These are phyloP conservation scores for Tolypocladium cylindrosporum DNA, from an alignment of 2,329 filamentous ascomycete genomes.

Conservation along the genomic window DNA sequence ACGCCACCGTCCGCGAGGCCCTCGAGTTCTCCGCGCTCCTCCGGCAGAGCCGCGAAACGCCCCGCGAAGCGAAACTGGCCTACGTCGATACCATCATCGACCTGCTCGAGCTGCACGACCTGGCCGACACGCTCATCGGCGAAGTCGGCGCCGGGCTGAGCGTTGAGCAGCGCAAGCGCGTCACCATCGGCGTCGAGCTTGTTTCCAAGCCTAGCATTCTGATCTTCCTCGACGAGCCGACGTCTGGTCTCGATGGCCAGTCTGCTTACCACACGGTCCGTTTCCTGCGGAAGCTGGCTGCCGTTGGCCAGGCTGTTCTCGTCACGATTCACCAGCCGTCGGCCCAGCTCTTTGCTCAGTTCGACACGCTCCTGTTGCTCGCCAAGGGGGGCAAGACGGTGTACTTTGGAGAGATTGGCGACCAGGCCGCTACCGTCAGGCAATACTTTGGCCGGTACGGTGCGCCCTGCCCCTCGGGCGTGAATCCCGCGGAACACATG, in stretches of 20 bases:
- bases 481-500: slow-evolving; percentile 71
- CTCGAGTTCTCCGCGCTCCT: slow-evolving; percentile 65
- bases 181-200: slow-evolving; percentile 52
- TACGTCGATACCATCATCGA: slow-evolving; percentile 76
- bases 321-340: slow-evolving; percentile 65
- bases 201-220: slow-evolving; percentile 50
- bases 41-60: slow-evolving; percentile 55
- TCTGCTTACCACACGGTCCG: slow-evolving; percentile 57
- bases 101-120: slow-evolving; percentile 37
- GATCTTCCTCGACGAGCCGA: slow-evolving; percentile 54
- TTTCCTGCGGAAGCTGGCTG: slow-evolving; percentile 56
- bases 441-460: slow-evolving; percentile 59
- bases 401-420: slow-evolving; percentile 58
- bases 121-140: slow-evolving; percentile 38
- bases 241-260: slow-evolving; percentile 57
- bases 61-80: slow-evolving; percentile 57
- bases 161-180: slow-evolving; percentile 42
- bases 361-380: slow-evolving; percentile 55
- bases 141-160: slow-evolving; percentile 40
- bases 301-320: slow-evolving; percentile 56
- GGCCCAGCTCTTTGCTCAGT: slow-evolving; percentile 54
- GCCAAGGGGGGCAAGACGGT: slow-evolving; percentile 55
- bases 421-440: slow-evolving; percentile 41
- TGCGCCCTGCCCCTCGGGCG: slow-evolving; percentile 47
- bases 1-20: slow-evolving; percentile 66